These are phyloP conservation scores for Tuber calosporum DNA, from an alignment of 495 filamentous ascomycete species.

Conservation along the genomic window DNA sequence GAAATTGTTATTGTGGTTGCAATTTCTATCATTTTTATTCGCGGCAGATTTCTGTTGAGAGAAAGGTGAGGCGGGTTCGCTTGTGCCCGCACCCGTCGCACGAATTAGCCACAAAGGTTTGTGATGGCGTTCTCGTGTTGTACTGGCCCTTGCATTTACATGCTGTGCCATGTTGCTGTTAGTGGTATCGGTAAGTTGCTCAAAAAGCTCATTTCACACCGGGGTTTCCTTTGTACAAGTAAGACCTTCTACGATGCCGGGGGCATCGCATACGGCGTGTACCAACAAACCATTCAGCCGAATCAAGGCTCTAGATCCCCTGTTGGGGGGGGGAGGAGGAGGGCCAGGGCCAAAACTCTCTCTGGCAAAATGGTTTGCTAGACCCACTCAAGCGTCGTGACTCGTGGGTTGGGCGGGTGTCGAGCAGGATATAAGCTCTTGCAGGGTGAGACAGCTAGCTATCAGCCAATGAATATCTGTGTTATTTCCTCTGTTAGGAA, in stretches of 20 bases:
- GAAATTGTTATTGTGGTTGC: background rate
- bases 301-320: background rate
- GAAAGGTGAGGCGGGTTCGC: background rate
- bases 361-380: background rate
- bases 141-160: background rate
- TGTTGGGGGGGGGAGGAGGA: background rate
- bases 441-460: background rate
- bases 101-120: background rate
- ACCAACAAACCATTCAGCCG: background rate
- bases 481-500: background rate
- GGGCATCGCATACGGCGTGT: background rate
- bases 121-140: background rate
- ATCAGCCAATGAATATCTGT: background rate
- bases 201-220: background rate
- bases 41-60: background rate
- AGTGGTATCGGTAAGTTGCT: background rate
- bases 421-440: background rate
- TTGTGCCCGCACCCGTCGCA: background rate
- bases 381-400: background rate
- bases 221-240: background rate
- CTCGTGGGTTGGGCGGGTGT: background rate
- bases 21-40: background rate
- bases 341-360: background rate
- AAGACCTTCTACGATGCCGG: background rate
- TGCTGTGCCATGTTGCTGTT: background rate